Base-by-base conservation (phyloP, 352 stramenopile genomes). In the Globisporangium nunn region DNA sequence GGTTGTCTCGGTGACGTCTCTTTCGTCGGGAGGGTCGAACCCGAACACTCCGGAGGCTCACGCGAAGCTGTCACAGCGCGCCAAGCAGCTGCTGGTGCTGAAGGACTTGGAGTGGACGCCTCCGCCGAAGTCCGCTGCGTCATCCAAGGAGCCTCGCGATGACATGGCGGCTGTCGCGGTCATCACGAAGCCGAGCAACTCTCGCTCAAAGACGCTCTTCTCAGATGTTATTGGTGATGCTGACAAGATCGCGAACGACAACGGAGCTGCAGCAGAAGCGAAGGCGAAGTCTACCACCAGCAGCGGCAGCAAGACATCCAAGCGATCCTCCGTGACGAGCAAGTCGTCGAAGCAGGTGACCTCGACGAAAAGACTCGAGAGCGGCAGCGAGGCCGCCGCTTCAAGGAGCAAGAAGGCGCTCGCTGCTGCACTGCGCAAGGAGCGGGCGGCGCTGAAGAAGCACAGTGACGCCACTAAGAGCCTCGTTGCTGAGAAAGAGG, bases 1-100 rank as follows among this genome's bases (percentile, higher is more conserved):
- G 0, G 80, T 90, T 8, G 80, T 90, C 33, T 90, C 80, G 0
- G 78, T 88, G 50, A 88, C 80, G 15, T 87, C 79, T 3, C 62
- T 70, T 1, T 89, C 78, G 15, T 73, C 68, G 0, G 71, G 64
- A 2, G 85, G 75, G 8, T 87, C 75, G 30, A 82, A 85, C 47
- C 77, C 80, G 4, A 85, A 88, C 50, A 88, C 77, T 0, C 80
- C 80, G 0, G 75, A 86, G 49, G 29, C 49, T 17, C 72, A 79
- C 6, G 56, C 56, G 6, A 58, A 53, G 11, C 50, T 81, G 17
- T 76, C 70, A 14, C 51, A 60, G 52, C 62, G 61, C n/a, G 70
- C 75, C 50, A 66, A 66, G 23, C 67, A 81, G 23, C 15, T 80
- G 6, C 14, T 75, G 47, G 69, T 67, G 43, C 46, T 81, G 4